These are phyloP conservation scores for Trichoderma semiorbis DNA, from an alignment of 2,329 filamentous ascomycete species.

Conservation along the genomic window DNA sequence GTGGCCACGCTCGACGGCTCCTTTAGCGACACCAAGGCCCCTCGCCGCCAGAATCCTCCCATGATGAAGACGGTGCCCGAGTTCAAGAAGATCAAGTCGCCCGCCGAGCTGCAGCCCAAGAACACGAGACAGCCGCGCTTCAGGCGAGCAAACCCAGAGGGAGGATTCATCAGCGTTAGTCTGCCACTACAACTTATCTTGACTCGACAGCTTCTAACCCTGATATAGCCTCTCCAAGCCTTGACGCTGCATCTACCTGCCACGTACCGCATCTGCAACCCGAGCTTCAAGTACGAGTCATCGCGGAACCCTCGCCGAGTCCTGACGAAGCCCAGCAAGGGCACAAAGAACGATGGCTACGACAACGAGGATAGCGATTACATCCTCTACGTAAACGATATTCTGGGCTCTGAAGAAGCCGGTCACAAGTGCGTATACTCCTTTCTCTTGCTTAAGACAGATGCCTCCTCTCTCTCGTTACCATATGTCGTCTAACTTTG, in stretches of 20 bases:
- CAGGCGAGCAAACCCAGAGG: conserved; percentile 89
- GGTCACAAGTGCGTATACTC: conserved; percentile 77
- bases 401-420: conserved; percentile 93
- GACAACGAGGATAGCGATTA: conserved; percentile 99
- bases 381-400: conserved; percentile 98
- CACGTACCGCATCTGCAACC: conserved; percentile 98
- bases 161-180: conserved; percentile 93
- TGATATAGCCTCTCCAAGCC: conserved; percentile 78
- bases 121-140: conserved; percentile 87
- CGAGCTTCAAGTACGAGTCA: conserved; percentile 96
- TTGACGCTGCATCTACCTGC: conserved; percentile 88
- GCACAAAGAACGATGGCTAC: conserved; percentile 96
- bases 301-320: conserved; percentile 94
- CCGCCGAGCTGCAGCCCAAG: conserved; percentile 73
- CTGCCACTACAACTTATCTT: background rate
- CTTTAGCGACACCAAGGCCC: conserved; percentile 57
- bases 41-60: conserved; percentile 50
- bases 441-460: background rate
- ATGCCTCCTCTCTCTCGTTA: background rate
- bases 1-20: conserved; percentile 69
- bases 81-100: conserved; percentile 73
- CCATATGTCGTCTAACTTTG: background rate
- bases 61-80: conserved; percentile 70
- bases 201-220: no score
- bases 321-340: conserved; percentile 97